Base-by-base conservation (phyloP, 2,329 filamentous ascomycete genomes). In the Zymoseptoria brevis region DNA sequence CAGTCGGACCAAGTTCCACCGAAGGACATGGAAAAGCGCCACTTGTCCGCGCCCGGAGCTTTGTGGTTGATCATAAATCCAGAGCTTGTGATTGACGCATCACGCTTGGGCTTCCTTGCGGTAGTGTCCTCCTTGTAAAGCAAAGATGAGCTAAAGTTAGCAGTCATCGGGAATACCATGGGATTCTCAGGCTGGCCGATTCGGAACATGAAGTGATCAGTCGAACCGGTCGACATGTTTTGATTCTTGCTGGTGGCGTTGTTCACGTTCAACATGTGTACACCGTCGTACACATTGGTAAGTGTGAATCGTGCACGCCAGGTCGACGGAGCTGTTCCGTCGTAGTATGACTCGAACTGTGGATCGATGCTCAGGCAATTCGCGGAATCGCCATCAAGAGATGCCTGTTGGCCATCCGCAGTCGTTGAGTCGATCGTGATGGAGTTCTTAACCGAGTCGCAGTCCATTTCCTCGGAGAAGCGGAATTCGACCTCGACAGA, bases 161-260 rank as follows among this genome's bases (percentile, higher is more conserved):
- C 81, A 1, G 73, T 70, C 2, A 67, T 67, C 0, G 81, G 80
- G 65, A 84, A 86, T 0, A 85, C 75, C 54, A 87, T 79, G 0
- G 84, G 83, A 66, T 87, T 87, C 60, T 81, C 75, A 3, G 64
- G 66, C 61, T 80, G 75, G 41, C 84, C 85, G 54, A 86, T 75
- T 16, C 84, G 82, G 65, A 87, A 75, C 62, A 87, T 74, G 70
- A 87, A 85, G 59, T 81, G 80, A 61, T 87, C 84, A n/a, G 77
- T 71, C 0, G 82, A 75, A 53, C 79, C 74, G 0, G 83, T 86
- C 22, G 73, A 73, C 1, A 59, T 67, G 13, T 72, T 73, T 1
- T 76, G 76, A 21, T 74, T 72, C 4, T 70, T 68, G 49, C 74
- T 76, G 2, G 77, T 76, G 19, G 79, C 77, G 63, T 86, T 86